Evolutionary conservation across 805 yeast genomes (phyloP).

Genomic region (Monosporozyma yasuniensis): DNA sequence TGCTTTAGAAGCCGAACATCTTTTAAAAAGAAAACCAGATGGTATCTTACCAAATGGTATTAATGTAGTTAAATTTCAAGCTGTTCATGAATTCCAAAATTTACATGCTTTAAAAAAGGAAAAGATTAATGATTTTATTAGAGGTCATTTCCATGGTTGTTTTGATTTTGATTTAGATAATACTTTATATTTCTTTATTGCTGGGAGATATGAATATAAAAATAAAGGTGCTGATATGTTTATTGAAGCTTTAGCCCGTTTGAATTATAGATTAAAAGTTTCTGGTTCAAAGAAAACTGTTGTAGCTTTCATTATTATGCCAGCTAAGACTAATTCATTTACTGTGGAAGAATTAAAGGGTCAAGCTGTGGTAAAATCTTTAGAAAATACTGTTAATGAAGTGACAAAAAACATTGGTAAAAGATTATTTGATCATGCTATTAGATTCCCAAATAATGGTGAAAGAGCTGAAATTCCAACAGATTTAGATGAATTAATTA

Average conservation of each 20-base stretch:
- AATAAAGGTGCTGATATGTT: slow-evolving; percentile 95
- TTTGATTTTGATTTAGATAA: slow-evolving; percentile 90
- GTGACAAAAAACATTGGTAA: slow-evolving; percentile 81
- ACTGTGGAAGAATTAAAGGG: slow-evolving; percentile 94
- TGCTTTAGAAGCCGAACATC: slow-evolving; percentile 90
- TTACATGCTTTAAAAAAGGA: slow-evolving; percentile 87
- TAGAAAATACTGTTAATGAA: slow-evolving; percentile 81
- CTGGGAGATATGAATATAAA: slow-evolving; percentile 94
- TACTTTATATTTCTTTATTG: slow-evolving; percentile 89
- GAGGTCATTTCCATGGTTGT: slow-evolving; percentile 96
- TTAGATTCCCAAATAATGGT: slow-evolving; percentile 44
- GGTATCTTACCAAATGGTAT: slow-evolving; percentile 96
- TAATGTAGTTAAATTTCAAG: slow-evolving; percentile 91
- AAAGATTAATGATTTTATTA: slow-evolving; percentile 84
- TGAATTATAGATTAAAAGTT: slow-evolving; percentile 78
- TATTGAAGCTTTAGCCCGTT: slow-evolving; percentile 84
- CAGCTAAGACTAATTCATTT: slow-evolving; percentile 87
- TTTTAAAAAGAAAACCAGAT: slow-evolving; percentile 91
- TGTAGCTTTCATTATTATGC: slow-evolving; percentile 97
- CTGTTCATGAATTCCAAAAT: slow-evolving; percentile 96
- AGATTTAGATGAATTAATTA: slow-evolving; percentile 70
- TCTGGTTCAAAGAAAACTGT: slow-evolving; percentile 81
- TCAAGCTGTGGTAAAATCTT: slow-evolving; percentile 89
- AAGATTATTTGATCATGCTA: slow-evolving; percentile 83
- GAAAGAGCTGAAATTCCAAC: slow-evolving; percentile 62